Conservation (phyloP, 108 stramenopile species). For the Schizochytrium sp. region DNA sequence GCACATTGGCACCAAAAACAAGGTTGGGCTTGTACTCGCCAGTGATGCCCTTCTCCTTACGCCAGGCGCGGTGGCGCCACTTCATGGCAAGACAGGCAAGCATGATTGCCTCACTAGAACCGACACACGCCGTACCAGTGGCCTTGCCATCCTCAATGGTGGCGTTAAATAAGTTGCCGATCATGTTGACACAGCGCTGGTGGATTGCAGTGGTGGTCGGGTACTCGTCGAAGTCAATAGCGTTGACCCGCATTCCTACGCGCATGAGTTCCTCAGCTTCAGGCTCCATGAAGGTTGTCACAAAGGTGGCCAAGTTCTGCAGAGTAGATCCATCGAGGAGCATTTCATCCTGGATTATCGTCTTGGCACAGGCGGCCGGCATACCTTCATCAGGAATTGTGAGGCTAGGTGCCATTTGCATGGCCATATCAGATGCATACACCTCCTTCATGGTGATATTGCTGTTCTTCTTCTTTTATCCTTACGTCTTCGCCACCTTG, state of each 20-base stretch:
- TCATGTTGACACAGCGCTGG: constrained; percentile 72
- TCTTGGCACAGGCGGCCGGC: constrained; percentile 9
- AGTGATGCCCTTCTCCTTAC: constrained; percentile 65
- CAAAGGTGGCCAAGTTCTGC: constrained; percentile 64
- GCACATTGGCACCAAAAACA: constrained; percentile 74
- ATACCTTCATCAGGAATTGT: constrained; percentile 50
- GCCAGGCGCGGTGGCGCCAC: constrained; percentile 75
- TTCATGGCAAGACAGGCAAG: constrained; percentile 71
- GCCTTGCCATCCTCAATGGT: constrained; percentile 61
- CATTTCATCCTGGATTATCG: constrained; percentile 62
- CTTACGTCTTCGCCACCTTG: no score
- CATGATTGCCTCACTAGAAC: constrained; percentile 75
- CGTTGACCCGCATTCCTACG: constrained; percentile 45
- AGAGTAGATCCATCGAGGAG: constrained; percentile 63
- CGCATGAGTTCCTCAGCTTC: constrained; percentile 63
- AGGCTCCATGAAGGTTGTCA: constrained; percentile 66
- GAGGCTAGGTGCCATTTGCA: constrained; percentile 39
- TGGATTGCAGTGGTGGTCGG: constrained; percentile 61
- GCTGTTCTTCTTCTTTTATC: no score
- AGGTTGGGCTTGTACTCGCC: constrained; percentile 73
- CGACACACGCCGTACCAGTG: constrained; percentile 71
- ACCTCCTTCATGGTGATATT: constrained; percentile 41
- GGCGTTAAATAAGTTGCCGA: constrained; percentile 74
- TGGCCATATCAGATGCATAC: constrained; percentile 49
- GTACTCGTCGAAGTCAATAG: constrained; percentile 66